Conservation (phyloP, 441 rosid genomes). For the Breynia disticha region DNA sequence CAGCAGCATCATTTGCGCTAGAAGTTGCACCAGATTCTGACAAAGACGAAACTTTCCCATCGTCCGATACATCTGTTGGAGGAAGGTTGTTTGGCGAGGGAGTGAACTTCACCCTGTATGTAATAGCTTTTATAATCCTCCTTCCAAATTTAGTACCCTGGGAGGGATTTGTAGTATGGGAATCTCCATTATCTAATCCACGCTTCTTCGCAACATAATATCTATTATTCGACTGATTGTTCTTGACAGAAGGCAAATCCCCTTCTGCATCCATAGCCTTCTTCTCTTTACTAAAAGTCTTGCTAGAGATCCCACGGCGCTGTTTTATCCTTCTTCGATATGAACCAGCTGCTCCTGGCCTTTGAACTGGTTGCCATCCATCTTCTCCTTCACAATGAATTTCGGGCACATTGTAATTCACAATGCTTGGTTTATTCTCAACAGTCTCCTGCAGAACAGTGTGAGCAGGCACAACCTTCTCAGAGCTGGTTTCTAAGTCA, state of each 20-base stretch:
- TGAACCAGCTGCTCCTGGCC: conserved; percentile 76
- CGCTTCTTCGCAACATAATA: conserved; percentile 64
- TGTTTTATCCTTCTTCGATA: conserved; percentile 73
- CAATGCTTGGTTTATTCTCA: conserved; percentile 25
- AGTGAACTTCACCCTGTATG: conserved; percentile 74
- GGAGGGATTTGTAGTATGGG: conserved; percentile 38
- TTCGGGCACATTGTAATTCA: conserved; percentile 32
- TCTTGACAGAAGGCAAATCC: conserved; percentile 45
- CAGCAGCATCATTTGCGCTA: conserved; percentile 30
- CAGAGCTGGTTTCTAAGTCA: conserved; percentile 16
- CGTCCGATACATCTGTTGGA: conserved; percentile 32
- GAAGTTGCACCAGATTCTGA: conserved; percentile 36
- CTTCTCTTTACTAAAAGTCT: conserved; percentile 63
- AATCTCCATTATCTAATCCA: conserved; percentile 51
- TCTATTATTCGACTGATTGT: conserved; percentile 50
- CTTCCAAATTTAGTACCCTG: conserved; percentile 72
- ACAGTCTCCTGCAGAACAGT: conserved; percentile 25
- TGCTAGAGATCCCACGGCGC: conserved; percentile 74
- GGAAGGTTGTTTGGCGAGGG: conserved; percentile 41
- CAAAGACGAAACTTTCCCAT: conserved; percentile 31
- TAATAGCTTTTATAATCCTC: conserved; percentile 65
- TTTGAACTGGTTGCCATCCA: conserved; percentile 98
- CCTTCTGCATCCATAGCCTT: conserved; percentile 48
- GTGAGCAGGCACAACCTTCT: conserved; percentile 18
- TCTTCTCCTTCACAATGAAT: conserved; percentile 68